phyloP scores from a whole-genome alignment of 768 basidiomycete species.

The Candolleomyces eurysporus region DNA sequence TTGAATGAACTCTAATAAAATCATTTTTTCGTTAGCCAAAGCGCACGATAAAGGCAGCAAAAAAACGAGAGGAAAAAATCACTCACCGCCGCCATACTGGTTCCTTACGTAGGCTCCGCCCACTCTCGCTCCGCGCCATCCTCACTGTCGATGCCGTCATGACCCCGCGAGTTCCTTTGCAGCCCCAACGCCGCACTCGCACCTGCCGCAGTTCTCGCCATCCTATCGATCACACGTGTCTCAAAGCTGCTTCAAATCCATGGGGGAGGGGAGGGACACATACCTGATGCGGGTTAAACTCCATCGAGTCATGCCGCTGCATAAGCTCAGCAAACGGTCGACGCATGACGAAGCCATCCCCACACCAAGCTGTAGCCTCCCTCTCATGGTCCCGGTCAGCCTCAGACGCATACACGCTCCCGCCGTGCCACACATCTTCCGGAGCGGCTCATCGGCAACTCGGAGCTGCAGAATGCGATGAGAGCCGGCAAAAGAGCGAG shows the following conservation, averaged over 20 bases:
- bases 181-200: constrained; percentile 61
- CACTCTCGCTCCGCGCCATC: constrained; percentile 21
- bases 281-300: constrained; percentile 57
- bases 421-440: constrained; percentile 46
- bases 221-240: constrained; percentile 29
- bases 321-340: constrained; percentile 47
- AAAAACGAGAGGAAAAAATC: background rate
- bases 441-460: constrained; percentile 39
- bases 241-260: background rate
- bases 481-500: constrained; percentile 64
- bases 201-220: constrained; percentile 44
- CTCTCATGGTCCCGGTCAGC: constrained; percentile 49
- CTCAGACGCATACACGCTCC: constrained; percentile 59
- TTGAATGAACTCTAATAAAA: constrained; percentile 47
- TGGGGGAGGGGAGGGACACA: constrained; percentile 10
- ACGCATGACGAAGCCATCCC: constrained; percentile 43
- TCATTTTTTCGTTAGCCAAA: no score
- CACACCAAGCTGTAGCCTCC: constrained; percentile 27
- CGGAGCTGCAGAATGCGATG: constrained; percentile 59
- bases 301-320: constrained; percentile 63
- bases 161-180: constrained; percentile 34
- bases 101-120: constrained; percentile 26
- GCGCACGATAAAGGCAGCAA: no score
- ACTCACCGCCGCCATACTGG: constrained; percentile 36
- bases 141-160: constrained; percentile 31